Percentiles rank a stretch among this genome's conserved stretches.
Evolutionary conservation across 306 rosid species (phyloP).

Genomic region (Echinosophora koreensis): DNA sequence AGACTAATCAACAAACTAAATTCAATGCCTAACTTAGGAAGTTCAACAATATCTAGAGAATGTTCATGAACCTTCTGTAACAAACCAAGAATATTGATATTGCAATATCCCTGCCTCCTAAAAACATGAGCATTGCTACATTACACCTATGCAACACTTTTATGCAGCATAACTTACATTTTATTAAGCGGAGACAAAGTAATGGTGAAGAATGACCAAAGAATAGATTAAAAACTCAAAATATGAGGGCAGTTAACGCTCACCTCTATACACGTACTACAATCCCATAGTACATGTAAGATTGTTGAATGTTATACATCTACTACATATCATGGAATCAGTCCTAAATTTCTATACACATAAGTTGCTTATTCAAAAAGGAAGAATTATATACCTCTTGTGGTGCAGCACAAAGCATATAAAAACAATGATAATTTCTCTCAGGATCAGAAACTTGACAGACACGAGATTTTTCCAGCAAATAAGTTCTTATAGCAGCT

Average conservation of each 20-base stretch:
- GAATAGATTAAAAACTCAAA: neutral
- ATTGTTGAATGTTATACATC: neutral
- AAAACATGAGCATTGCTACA: constrained; percentile 3
- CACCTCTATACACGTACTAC: neutral
- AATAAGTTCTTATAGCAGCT: constrained; percentile 97
- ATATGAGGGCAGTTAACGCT: neutral
- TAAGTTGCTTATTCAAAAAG: constrained; percentile 6
- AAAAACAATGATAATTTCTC: constrained; percentile 98
- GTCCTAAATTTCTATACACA: neutral
- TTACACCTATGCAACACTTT: constrained; percentile 7
- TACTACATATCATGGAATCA: constrained; percentile 8
- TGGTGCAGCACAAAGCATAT: constrained; percentile 98
- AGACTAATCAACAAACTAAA: constrained; percentile 12
- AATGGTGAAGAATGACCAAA: neutral
- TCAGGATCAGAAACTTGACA: constrained; percentile 99
- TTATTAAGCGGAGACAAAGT: neutral
- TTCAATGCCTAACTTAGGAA: constrained; percentile 20
- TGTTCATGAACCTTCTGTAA: neutral
- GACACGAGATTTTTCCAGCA: constrained; percentile 90
- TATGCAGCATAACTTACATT: constrained; percentile 4
- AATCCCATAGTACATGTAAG: neutral
- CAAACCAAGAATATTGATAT: constrained; percentile 9
- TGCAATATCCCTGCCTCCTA: neutral
- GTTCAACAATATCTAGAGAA: neutral
- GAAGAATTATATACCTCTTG: constrained; percentile 62